These are phyloP conservation scores for Neospora caninum DNA, from an alignment of 169 alveolate genomes.

Conservation along the genomic window DNA sequence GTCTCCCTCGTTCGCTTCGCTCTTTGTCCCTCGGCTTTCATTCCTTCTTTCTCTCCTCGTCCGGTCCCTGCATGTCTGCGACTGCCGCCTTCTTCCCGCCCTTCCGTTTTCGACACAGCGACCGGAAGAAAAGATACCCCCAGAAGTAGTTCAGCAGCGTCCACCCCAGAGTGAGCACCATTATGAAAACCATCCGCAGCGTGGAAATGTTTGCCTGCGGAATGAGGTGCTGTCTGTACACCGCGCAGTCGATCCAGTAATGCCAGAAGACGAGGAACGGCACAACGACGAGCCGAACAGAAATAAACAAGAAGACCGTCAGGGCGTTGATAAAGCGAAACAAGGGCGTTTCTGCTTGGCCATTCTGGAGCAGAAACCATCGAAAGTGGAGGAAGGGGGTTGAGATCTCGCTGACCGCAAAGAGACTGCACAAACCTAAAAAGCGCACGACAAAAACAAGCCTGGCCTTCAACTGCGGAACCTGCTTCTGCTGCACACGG, in stretches of 20 bases:
- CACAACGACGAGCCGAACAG: conserved; percentile 17
- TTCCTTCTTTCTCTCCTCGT: no score
- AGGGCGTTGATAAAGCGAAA: not conserved
- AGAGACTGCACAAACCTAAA: conserved; percentile 34
- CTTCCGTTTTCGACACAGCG: not conserved
- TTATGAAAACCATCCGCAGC: not conserved
- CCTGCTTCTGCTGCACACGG: not conserved
- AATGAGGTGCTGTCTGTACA: not conserved
- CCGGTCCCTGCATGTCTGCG: not conserved
- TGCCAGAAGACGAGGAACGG: conserved; percentile 32
- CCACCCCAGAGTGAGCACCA: conserved; percentile 37
- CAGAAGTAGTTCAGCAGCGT: conserved; percentile 35
- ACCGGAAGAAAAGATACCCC: conserved; percentile 28
- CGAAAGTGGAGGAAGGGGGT: conserved; percentile 56
- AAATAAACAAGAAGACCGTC: conserved; percentile 12
- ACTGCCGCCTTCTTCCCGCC: not conserved
- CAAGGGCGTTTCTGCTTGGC: not conserved
- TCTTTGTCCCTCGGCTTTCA: not conserved
- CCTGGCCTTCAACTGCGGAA: not conserved
- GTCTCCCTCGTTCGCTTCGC: not conserved
- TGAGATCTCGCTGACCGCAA: conserved; percentile 45
- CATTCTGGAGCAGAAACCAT: conserved; percentile 34
- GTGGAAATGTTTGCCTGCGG: not conserved
- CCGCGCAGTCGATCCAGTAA: not conserved
- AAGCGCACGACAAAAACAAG: not conserved